A percentile compares a stretch with the other conserved stretches of the same genome.
These are phyloP conservation scores for Lactarius quietus DNA, from an alignment of 768 basidiomycete species.

Conservation along the genomic window DNA sequence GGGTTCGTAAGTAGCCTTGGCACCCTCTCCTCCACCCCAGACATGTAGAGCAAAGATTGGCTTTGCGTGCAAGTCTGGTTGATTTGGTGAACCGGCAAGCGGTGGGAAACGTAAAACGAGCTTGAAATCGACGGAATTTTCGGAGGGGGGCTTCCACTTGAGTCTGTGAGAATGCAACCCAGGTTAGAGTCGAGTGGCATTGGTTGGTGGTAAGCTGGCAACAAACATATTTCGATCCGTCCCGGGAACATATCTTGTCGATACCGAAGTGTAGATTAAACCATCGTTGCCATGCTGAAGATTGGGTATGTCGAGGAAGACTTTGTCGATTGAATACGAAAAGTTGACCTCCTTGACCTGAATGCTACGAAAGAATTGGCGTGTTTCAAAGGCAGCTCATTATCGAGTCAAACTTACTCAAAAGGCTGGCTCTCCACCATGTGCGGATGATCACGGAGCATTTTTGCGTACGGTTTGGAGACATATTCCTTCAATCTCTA, in stretches of 20 bases:
- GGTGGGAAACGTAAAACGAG: slow-evolving; percentile 93
- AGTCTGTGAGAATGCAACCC: slow-evolving; percentile 48
- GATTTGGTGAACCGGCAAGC: slow-evolving; percentile 41
- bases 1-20: slow-evolving; percentile 62
- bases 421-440: slow-evolving; percentile 69
- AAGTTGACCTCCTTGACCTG: slow-evolving; percentile 82
- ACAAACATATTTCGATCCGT: slow-evolving; percentile 86
- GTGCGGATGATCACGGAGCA: slow-evolving; percentile 64
- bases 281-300: slow-evolving; percentile 94
- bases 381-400: background rate
- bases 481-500: slow-evolving; percentile 83
- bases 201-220: background rate
- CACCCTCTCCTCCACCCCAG: slow-evolving; percentile 69
- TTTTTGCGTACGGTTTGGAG: slow-evolving; percentile 71
- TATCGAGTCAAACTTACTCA: slow-evolving; percentile 52
- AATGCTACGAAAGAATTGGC: slow-evolving; percentile 48
- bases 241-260: slow-evolving; percentile 69
- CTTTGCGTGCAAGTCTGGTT: slow-evolving; percentile 80
- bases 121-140: slow-evolving; percentile 98
- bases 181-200: background rate
- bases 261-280: slow-evolving; percentile 92
- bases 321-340: slow-evolving; percentile 84
- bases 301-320: slow-evolving; percentile 82
- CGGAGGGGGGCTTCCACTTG: slow-evolving; percentile 98
- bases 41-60: slow-evolving; percentile 81